Conservation (phyloP, 78 protist species). For the Emiliania huxleyi region DNA sequence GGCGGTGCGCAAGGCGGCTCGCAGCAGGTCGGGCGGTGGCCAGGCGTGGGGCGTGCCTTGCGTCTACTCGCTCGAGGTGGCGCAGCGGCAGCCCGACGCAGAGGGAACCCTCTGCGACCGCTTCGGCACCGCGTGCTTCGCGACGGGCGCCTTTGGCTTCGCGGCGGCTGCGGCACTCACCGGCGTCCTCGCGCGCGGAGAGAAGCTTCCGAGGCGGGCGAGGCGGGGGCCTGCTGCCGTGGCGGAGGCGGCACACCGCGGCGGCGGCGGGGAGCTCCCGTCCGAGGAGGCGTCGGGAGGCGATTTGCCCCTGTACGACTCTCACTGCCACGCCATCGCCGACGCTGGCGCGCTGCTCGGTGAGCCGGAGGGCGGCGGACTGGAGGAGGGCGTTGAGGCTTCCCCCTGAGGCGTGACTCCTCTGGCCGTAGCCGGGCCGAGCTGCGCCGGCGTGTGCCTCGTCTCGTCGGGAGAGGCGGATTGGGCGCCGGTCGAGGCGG, state of each 20-base stretch:
- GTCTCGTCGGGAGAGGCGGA: background rate
- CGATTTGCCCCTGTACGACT: background rate
- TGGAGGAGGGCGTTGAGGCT: too few species aligned
- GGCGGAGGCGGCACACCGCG: background rate
- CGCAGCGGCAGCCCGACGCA: background rate
- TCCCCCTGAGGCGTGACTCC: too few species aligned
- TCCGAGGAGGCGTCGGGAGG: too few species aligned
- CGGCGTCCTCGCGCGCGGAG: background rate
- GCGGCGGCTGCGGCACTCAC: background rate
- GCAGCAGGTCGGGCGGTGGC: too few species aligned
- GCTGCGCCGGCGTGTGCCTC: background rate
- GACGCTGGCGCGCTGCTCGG: background rate
- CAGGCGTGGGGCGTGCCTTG: background rate
- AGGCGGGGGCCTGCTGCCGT: background rate
- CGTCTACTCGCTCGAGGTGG: background rate
- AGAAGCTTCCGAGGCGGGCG: background rate
- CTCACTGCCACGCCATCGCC: background rate
- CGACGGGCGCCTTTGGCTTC: background rate
- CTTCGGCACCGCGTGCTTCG: slow-evolving; percentile 9
- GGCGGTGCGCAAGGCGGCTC: too few species aligned
- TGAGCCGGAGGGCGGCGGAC: too few species aligned
- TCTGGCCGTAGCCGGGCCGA: too few species aligned
- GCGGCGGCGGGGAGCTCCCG: too few species aligned
- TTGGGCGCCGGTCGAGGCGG: background rate
- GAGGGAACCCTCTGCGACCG: background rate